Base-by-base conservation (phyloP, 306 rosid genomes). In the Prunus padus region DNA sequence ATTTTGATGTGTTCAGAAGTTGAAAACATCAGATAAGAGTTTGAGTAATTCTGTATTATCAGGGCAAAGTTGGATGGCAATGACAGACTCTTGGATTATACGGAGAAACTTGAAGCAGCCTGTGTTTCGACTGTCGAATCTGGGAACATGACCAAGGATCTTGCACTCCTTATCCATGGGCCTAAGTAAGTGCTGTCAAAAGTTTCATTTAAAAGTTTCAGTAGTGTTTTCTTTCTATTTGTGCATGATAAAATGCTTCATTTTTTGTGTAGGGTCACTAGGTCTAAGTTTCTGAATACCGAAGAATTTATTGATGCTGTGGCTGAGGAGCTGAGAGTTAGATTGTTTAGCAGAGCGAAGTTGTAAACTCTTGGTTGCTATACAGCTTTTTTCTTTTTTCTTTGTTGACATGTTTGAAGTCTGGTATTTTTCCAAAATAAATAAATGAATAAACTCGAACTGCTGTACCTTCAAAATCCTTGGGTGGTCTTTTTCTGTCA, bases 91-190 rank as follows among this genome's bases (percentile, higher is more conserved):
- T 63, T 80, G 80, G 93, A 87, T 75, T 94, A 88, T 18, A 86
- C 90, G 0, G 70, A 87, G 83, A 91, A 91, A 73, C 88, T 94
- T 46, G 97, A 94, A 85, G 85, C 87, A 47, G 92, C 97, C 66
- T 91, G 96, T 83, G 57, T 94, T 67, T 81, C 88, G 81, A 81
- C 89, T 7, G 98, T 94, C 46, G 98, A 94, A 82, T 64, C 86
- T 59, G 97, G 97, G 84, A 91, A 88, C 84, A 94, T 94, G 98
- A 94, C 98, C 82, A 94, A 90, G 85, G 97, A 94, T 87, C 95
- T 90, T 63, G 98, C 98, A 0, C 94, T 91, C 78, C 92, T 94
- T 65, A 79, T 80, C 79, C 96, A 91, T 64, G 97, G 96, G 42
- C 84, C 96, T 14, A 90, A 88, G 97, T 93, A 85, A 86, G 87